A percentile compares a stretch with the other conserved stretches of the same genome.
Conservation (phyloP, 176 grass and related monocot genomes). For the Secale cereale region DNA sequence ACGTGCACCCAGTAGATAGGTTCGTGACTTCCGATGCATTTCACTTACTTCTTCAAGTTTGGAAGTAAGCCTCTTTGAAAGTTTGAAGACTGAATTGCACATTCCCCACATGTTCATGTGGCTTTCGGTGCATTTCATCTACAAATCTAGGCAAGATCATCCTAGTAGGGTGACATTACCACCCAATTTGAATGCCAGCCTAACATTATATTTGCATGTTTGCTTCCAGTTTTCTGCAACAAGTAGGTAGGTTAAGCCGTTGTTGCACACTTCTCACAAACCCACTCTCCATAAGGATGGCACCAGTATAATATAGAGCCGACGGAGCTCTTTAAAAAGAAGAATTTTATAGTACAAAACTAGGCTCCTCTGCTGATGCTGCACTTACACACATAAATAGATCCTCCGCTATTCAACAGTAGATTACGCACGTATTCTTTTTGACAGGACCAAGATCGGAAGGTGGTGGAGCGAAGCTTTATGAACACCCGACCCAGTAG, state of each 20-base stretch:
- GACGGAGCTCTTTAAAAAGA: not conserved
- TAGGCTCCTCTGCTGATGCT: not conserved
- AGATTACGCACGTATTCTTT: not conserved
- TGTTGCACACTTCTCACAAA: too few species aligned
- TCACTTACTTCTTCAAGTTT: not conserved
- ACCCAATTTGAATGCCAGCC: not conserved
- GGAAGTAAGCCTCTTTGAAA: too few species aligned
- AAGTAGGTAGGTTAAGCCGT: too few species aligned
- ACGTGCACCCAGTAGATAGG: too few species aligned
- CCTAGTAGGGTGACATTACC: not conserved
- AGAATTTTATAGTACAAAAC: not conserved
- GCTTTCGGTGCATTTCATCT: not conserved
- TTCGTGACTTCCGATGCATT: not conserved
- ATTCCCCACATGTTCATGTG: too few species aligned
- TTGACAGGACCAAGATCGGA: constrained; percentile 6
- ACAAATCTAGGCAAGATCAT: constrained; percentile 23
- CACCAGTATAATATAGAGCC: not conserved
- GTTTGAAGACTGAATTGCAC: not conserved
- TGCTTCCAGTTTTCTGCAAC: not conserved
- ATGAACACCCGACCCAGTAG: constrained; percentile 3
- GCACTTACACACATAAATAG: not conserved
- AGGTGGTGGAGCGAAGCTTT: constrained; percentile 23
- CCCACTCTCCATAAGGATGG: too few species aligned
- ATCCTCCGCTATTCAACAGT: not conserved
- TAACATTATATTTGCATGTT: not conserved